Evolutionary conservation across 1,284 basidiomycete species (phyloP), one percentile per base, ranked within the genome.

Genomic region (Flammula alnicola): DNA sequence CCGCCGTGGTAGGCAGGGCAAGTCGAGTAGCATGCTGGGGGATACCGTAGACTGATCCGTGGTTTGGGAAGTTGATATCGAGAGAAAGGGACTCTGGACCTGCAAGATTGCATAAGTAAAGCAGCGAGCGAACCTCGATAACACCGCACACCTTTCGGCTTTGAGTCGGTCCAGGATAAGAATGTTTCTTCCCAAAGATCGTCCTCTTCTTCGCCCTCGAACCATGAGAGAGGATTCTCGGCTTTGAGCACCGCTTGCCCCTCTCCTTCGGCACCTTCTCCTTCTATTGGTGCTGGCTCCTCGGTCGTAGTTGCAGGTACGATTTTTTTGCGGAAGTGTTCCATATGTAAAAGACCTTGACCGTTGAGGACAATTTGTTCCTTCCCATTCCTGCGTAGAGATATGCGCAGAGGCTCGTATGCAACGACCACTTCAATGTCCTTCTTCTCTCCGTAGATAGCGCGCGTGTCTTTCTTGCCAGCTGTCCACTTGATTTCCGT

Each of bases 21-120:
- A 99, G 80, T 5, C 86, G 84, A 0, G 95, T 95, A 7, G 97
- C 96, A 63, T 97, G 97, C 71, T 99, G 94, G 3, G 97, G 96
- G 35, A 99, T 93, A 48, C 97, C 96, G 61, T 93, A 99, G 50
- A 98, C 85, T 53, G 91, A 88, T 25, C 84, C 81, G 53, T 95
- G 93, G 55, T 85, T 87, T 1, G 95, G 95, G 80, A 99, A 99
- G 49, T 84, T 83, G 59, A 99, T 89, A 64, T 99, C 97, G 53
- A 99, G 66, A 0, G 90, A 94, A 47, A 98, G 78, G 0, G 91
- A 95, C 70, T 99, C 95, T 17, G 96, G 97, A 14, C 95, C 94
- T 58, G 11, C 8, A 31, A 16, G 35, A 17, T n/a, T 10, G 39
- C 36, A 35, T 27, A 25, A 37, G 23, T 43, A 12, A 8, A 19